Evolutionary conservation across 1,284 basidiomycete species (phyloP).

Genomic region (Ustilago hordei): DNA sequence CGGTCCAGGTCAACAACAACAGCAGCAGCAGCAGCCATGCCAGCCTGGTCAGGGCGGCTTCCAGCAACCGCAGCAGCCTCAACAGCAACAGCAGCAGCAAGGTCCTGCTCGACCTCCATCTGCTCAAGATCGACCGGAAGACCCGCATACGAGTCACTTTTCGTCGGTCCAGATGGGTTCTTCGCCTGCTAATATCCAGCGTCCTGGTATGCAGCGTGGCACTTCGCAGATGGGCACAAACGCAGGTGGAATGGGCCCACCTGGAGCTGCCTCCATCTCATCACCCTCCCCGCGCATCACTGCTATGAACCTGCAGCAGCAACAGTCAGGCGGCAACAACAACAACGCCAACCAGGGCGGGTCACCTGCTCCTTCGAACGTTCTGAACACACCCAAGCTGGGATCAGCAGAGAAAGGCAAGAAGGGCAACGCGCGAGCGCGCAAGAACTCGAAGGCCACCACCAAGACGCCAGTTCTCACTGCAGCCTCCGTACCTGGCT

Average conservation of each 20-base stretch:
- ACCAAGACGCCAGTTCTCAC: conserved; percentile 54
- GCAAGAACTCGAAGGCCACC: conserved; percentile 51
- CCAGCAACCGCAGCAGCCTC: conserved; percentile 44
- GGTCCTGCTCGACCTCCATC: conserved; percentile 36
- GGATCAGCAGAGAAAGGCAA: conserved; percentile 56
- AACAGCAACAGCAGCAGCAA: conserved; percentile 37
- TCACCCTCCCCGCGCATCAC: conserved; percentile 50
- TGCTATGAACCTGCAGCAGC: conserved; percentile 28
- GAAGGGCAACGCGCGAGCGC: conserved; percentile 52
- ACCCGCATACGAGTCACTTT: conserved; percentile 39
- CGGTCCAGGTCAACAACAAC: conserved; percentile 40
- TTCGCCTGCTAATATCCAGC: conserved; percentile 50
- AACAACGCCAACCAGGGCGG: conserved; percentile 16
- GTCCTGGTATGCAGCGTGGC: conserved; percentile 48
- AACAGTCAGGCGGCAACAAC: conserved; percentile 22
- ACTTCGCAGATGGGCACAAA: conserved; percentile 31
- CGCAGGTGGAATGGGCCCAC: conserved; percentile 59
- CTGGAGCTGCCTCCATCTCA: conserved; percentile 45
- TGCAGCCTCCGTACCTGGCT: conserved; percentile 41
- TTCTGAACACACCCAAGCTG: conserved; percentile 53
- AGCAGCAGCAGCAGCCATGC: conserved; percentile 38
- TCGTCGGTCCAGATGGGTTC: conserved; percentile 44
- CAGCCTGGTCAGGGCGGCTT: conserved; percentile 34
- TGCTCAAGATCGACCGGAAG: conserved; percentile 36
- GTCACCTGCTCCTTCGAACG: conserved; percentile 39